These are phyloP conservation scores for Pythium brassicae DNA, from an alignment of 352 stramenopile genomes.

Conservation along the genomic window DNA sequence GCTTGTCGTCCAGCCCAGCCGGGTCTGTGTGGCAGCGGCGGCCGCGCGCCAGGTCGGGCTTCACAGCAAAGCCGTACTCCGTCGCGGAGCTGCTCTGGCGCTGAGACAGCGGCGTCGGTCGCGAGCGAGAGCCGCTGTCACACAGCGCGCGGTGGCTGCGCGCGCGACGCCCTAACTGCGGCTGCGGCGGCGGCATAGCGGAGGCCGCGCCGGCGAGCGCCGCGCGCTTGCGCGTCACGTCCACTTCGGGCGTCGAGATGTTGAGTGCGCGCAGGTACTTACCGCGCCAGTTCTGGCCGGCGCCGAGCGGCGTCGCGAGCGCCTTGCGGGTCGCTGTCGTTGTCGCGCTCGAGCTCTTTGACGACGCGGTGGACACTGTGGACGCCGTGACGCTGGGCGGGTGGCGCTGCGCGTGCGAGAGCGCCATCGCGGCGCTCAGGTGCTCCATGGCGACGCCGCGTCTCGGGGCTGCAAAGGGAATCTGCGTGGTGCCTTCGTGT, in stretches of 20 bases:
- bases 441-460: no score
- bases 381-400: not conserved
- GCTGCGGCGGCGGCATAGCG: conserved; percentile 9
- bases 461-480: no score
- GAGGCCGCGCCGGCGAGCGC: not conserved
- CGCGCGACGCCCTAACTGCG: conserved; percentile 24
- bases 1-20: conserved; percentile 24
- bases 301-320: conserved; percentile 7
- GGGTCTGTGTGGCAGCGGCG: conserved; percentile 32
- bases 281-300: conserved; percentile 53
- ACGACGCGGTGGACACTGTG: not conserved
- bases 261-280: conserved; percentile 79
- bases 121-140: conserved; percentile 15
- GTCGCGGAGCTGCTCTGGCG: not conserved
- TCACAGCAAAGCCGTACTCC: conserved; percentile 21
- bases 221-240: conserved; percentile 8
- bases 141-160: conserved; percentile 11
- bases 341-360: not conserved
- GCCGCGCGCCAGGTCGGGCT: conserved; percentile 17
- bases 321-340: not conserved
- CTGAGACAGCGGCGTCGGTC: not conserved
- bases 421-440: not conserved
- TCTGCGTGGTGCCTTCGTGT: not conserved
- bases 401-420: not conserved
- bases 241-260: conserved; percentile 48